phyloP scores from a whole-genome alignment of 495 filamentous ascomycete genomes.

The Saxophila tyrrhenica region DNA sequence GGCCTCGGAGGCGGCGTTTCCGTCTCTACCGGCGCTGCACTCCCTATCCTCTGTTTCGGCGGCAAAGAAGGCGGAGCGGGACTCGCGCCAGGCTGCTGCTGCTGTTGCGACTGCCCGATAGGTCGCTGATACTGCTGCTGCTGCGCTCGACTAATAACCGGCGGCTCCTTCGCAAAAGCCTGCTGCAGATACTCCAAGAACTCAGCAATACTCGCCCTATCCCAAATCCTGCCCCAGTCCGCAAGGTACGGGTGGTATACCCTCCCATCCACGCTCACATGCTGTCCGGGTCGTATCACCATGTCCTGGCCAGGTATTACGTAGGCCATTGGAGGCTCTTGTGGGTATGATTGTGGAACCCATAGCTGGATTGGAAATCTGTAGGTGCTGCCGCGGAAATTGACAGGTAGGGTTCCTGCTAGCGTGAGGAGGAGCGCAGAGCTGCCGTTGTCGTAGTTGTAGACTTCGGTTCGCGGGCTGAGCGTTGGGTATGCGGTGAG shows the following conservation, averaged over 20 bases:
- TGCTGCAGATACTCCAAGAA: conserved; percentile 73
- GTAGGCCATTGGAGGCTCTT: conserved; percentile 73
- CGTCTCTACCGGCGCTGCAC: neutral
- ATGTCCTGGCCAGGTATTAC: conserved; percentile 82
- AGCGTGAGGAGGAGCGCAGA: conserved; percentile 82
- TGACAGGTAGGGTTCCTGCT: conserved; percentile 73
- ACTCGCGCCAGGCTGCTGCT: conserved; percentile 27
- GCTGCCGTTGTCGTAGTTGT: conserved; percentile 83
- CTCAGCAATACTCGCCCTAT: conserved; percentile 75
- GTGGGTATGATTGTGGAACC: conserved; percentile 89
- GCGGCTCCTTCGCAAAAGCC: conserved; percentile 89
- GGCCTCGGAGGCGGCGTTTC: conserved; percentile 24
- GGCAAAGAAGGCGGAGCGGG: conserved; percentile 26
- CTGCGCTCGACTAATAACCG: conserved; percentile 59
- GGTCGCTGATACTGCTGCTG: conserved; percentile 33
- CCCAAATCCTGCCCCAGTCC: conserved; percentile 78
- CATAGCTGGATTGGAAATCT: conserved; percentile 86
- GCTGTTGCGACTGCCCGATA: conserved; percentile 27
- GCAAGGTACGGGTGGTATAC: conserved; percentile 94
- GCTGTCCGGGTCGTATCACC: conserved; percentile 80
- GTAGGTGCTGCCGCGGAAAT: conserved; percentile 80
- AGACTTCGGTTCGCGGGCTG: conserved; percentile 86
- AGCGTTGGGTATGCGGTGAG: conserved; percentile 75
- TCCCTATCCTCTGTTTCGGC: conserved; percentile 28
- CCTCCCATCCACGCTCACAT: conserved; percentile 87